phyloP scores from a whole-genome alignment of 1,139 yeast genomes.

The Geotrichum restrictum region DNA sequence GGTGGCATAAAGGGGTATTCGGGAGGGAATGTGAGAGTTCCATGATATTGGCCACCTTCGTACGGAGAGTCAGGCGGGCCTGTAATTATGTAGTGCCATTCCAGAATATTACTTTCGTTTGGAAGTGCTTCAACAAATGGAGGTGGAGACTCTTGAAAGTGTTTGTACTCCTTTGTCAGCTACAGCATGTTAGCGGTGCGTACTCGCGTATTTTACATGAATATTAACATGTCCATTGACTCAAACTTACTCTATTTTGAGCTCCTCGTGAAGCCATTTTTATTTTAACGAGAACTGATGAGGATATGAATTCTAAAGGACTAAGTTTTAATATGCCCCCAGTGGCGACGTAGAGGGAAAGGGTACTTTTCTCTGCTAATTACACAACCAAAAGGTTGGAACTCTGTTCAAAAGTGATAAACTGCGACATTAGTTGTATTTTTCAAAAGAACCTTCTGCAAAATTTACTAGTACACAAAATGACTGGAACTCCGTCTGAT shows the following conservation, averaged over 20 bases:
- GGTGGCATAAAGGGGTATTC: slow-evolving; percentile 95
- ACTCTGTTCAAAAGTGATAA: no score
- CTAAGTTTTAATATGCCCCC: no score
- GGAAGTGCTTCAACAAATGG: slow-evolving; percentile 83
- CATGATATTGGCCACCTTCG: slow-evolving; percentile 84
- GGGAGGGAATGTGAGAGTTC: slow-evolving; percentile 73
- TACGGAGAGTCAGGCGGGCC: slow-evolving; percentile 90
- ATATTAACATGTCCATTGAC: neutral
- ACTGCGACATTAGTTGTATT: no score
- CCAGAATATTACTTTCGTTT: slow-evolving; percentile 68
- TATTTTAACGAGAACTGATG: no score
- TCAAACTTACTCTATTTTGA: slow-evolving; percentile 3
- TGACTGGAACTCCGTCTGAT: slow-evolving; percentile 8
- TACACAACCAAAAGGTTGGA: no score
- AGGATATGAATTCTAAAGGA: no score
- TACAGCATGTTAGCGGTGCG: no score
- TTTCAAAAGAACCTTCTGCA: no score
- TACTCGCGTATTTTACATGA: no score
- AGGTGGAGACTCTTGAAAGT: slow-evolving; percentile 69
- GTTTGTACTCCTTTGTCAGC: slow-evolving; percentile 74
- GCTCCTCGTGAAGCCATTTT: slow-evolving; percentile 1
- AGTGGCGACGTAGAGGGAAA: no score
- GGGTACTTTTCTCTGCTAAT: no score
- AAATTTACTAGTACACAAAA: no score
- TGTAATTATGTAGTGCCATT: slow-evolving; percentile 73